Conservation (phyloP, 306 rosid genomes). For the Quillaja saponaria region DNA sequence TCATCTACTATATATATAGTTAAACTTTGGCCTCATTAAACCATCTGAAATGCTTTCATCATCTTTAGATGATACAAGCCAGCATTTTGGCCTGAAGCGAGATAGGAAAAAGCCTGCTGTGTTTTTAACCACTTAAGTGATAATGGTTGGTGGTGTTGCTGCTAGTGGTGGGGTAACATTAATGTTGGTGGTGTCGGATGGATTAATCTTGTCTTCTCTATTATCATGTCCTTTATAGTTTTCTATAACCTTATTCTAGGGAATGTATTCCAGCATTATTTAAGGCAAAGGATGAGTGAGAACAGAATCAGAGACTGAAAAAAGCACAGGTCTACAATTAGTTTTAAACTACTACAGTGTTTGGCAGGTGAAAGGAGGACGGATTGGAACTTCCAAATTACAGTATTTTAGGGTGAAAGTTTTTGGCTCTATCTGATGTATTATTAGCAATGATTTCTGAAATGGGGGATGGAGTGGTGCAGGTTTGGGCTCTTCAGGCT, state of each 20-base stretch:
- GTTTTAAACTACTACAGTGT: no score
- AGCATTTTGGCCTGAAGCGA: constrained; percentile 31
- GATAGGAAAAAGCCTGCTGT: constrained; percentile 9
- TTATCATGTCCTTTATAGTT: constrained; percentile 23
- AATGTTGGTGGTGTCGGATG: constrained; percentile 35
- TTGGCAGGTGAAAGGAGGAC: no score
- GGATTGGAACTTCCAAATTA: no score
- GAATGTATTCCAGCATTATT: constrained; percentile 9
- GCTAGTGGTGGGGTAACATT: constrained; percentile 47
- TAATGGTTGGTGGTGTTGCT: constrained; percentile 36
- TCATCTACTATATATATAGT: constrained; percentile 23
- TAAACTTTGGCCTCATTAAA: constrained; percentile 32
- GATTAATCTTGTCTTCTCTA: constrained; percentile 41
- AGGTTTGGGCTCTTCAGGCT: no score
- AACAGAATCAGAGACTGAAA: background rate
- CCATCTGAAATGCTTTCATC: constrained; percentile 34
- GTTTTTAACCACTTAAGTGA: background rate
- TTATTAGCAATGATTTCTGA: no score
- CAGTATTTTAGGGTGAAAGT: background rate
- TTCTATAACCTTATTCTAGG: constrained; percentile 6
- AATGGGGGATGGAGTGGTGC: no score
- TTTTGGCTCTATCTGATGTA: no score
- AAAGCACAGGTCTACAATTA: no score
- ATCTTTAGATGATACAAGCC: constrained; percentile 36
- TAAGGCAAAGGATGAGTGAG: constrained; percentile 1